Base-by-base conservation (phyloP, 2,329 filamentous ascomycete genomes). In the Ceratocystis smalleyi region DNA sequence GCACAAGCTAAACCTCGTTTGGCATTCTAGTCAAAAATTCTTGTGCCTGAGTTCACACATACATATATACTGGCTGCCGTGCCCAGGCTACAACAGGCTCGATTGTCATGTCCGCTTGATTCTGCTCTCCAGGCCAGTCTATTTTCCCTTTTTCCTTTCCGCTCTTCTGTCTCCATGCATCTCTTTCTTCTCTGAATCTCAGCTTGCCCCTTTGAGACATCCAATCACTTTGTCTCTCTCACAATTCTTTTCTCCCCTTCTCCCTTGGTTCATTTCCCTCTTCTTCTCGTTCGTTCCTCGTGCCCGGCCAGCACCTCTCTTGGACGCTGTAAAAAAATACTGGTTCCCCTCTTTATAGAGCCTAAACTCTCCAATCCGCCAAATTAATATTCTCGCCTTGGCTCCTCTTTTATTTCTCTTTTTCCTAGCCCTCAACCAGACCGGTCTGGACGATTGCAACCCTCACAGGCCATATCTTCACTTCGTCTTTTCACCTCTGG, bases 1-100 rank as follows among this genome's bases (percentile, higher is more conserved):
- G 35, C 57, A 61, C 24, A 49, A 54, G 45, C 63, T 64, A 64
- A 61, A 65, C 64, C 59, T 47, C 51, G 43, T 64, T 64, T 64
- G 63, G 63, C 35, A 64, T 61, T 64, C 17, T 30, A 61, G 45
- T 43, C 59, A 30, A 24, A 27, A 30, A 40, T 57, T 17, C 49
- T 22, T 55, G 45, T 54, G 43, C 63, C 54, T 45, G 57, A 61
- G 32, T 65, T 62, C 62, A 59, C 59, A 60, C 57, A 64, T 19
- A 22, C 40, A 60, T 32, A 27, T 64, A 64, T 61, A 64, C 40
- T 27, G 55, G 43, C 51, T 51, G 43, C 2, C 5, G 40, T 59
- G 55, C 62, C 62, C 62, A 59, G 43, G 35, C 35, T 40, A 15
- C 35, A 4, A 15, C 10, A 40, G 10, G 8, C 10, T 40, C 35